Evolutionary conservation across 2,329 filamentous ascomycete species (phyloP), one percentile per base, ranked within the genome.

Genomic region (Fusarium buharicum): DNA sequence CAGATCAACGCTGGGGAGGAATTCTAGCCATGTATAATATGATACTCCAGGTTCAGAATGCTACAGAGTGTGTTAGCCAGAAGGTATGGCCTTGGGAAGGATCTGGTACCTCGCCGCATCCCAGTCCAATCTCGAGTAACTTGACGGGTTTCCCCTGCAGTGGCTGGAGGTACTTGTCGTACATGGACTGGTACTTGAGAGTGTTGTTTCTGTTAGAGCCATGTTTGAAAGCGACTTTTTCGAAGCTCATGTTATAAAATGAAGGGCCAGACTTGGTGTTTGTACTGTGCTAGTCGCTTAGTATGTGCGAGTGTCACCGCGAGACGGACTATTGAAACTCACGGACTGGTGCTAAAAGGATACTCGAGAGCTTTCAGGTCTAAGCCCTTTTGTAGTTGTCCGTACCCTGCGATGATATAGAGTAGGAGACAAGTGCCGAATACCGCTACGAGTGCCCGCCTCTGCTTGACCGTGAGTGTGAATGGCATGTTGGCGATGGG

Each of bases 391-490:
- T 34, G 13, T 9, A 34, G 4, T 3, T n/a, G 13, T 34, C 13
- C 31, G 13, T 14, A 34, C 13, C 6, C 31, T 4, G 31, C 9
- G 12, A 34, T 34, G 4, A 34, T 34, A 12, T 12, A n/a, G 31
- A 14, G n/a, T 83, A 60, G 84, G 73, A 89, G 86, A 71, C 89
- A 87, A 24, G 89, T 71, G 3, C 82, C 80, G 3, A 82, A 85
- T 3, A 90, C 79, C 14, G 89, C 67, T 16, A 9, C 13, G 31
- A 34, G 14, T 16, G 31, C 31, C 8, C 31, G 31, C 13, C 14
- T 34, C 31, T 34, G 31, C n/a, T 34, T 34, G 11, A 34, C 31
- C 2, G 31, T 34, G 31, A n/a, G 31, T 34, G 13, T 34, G 31
- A 34, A 7, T 14, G 14, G n/a, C 31, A 34, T 34, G 12, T 14